A percentile compares a stretch with the other conserved stretches of the same genome.
Conservation (phyloP, 768 basidiomycete genomes). For the Tremella yokohamensis region DNA sequence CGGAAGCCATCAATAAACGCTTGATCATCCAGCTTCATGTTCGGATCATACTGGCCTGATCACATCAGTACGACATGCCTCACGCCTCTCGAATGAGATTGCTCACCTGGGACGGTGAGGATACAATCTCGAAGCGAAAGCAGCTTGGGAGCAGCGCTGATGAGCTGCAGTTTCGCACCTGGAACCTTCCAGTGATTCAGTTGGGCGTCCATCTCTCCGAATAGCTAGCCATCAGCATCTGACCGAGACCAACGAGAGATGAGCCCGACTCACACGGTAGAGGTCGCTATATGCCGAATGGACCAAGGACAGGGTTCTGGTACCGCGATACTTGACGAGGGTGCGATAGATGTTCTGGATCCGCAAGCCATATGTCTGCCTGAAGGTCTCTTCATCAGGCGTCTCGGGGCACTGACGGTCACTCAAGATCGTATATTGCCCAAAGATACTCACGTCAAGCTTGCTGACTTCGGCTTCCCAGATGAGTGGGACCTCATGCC, state of each 20-base stretch:
- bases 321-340: constrained; percentile 26
- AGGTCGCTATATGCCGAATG: constrained; percentile 36
- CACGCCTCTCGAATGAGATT: background rate
- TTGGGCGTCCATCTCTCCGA: constrained; percentile 40
- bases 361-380: constrained; percentile 36
- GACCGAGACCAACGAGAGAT: background rate
- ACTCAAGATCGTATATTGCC: background rate
- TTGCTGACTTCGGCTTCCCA: constrained; percentile 38
- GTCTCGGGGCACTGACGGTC: constrained; percentile 35
- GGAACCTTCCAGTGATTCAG: constrained; percentile 42
- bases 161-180: constrained; percentile 39
- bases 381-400: constrained; percentile 48
- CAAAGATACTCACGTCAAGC: constrained; percentile 20
- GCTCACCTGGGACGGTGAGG: constrained; percentile 47
- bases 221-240: constrained; percentile 27
- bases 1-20: constrained; percentile 45
- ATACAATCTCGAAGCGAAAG: constrained; percentile 41
- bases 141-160: constrained; percentile 40
- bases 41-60: constrained; percentile 45
- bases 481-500: constrained; percentile 32
- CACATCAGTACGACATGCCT: background rate
- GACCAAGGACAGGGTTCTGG: constrained; percentile 26
- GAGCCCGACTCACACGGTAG: constrained; percentile 25
- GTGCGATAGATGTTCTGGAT: constrained; percentile 25
- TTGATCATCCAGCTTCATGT: constrained; percentile 42